These are phyloP conservation scores for Aphanomyces cochlioides DNA, from an alignment of 352 stramenopile species.

Conservation along the genomic window DNA sequence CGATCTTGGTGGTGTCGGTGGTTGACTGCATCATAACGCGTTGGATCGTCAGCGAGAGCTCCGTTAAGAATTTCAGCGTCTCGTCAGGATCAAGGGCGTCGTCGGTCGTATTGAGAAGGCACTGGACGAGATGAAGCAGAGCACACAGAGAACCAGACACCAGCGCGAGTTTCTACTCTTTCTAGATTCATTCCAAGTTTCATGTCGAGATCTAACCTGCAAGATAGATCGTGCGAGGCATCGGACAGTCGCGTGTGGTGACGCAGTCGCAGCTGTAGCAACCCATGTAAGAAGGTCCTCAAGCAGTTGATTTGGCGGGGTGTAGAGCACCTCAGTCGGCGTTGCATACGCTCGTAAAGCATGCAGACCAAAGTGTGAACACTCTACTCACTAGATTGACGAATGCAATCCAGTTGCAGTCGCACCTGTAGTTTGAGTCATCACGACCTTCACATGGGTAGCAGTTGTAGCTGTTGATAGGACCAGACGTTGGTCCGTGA, in stretches of 20 bases:
- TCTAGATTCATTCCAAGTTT: not conserved
- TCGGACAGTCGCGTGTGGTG: conserved; percentile 43
- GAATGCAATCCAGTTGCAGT: not conserved
- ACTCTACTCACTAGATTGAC: not conserved
- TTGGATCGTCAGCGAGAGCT: conserved; percentile 49
- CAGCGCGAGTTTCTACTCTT: conserved; percentile 44
- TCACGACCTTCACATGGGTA: conserved; percentile 1
- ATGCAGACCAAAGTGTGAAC: conserved; percentile 44
- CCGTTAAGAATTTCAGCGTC: conserved; percentile 41
- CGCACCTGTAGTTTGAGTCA: not conserved
- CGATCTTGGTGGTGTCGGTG: conserved; percentile 41
- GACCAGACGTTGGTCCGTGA: not conserved
- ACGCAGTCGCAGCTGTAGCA: conserved; percentile 48
- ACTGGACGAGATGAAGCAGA: conserved; percentile 61
- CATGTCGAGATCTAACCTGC: conserved; percentile 29
- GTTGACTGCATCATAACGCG: conserved; percentile 49
- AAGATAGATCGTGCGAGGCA: conserved; percentile 60
- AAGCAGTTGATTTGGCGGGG: conserved; percentile 47
- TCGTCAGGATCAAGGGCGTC: conserved; percentile 36
- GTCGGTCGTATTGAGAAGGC: conserved; percentile 43
- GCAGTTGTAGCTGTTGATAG: not conserved
- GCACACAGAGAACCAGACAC: conserved; percentile 77
- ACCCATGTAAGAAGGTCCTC: conserved; percentile 68
- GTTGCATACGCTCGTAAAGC: conserved; percentile 56
- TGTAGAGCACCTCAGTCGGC: conserved; percentile 43